Base-by-base conservation (phyloP, 768 basidiomycete genomes). In the Mycena vulgaris region DNA sequence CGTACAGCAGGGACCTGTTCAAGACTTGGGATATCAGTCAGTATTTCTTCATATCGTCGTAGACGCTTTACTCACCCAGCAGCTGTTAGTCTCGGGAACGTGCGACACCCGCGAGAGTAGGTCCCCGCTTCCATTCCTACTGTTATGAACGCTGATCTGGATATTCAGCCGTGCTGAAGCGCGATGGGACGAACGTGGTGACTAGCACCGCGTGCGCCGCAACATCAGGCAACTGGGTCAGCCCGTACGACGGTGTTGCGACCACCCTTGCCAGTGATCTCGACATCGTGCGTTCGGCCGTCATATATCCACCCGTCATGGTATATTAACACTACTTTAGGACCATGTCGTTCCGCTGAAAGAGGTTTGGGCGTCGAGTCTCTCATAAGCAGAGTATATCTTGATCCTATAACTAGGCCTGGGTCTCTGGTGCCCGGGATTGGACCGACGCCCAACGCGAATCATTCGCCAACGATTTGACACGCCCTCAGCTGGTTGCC, bases 271-370 rank as follows among this genome's bases (percentile, higher is more conserved):
- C 85, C 4, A 88, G 86, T 63, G 82, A 84, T 62, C 79, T 89
- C 48, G 87, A 89, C 72, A 89, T 89, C 67, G 87, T 87, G 60
- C 30, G 35, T 14, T 35, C 57, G 37, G 5, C 16, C 13, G 28
- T 51, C 28, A 45, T 23, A 23, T 10, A 2, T 28, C 9, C 9
- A 23, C 14, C 37, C n/a, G 21, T n/a, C 70, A 17, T 52, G 30
- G 27, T 48, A 39, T 23, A 56, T 17, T 64, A 5, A 58, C 25
- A 4, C 37, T 60, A 27, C 48, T 35, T 7, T 27, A 88, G 87
- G 88, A 89, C 69, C 87, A 89, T 65, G 45, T 89, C n/a, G 84
- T 89, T 1, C 87, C 88, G 8, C 77, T 89, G 58, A 89, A 88
- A 71, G 87, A 89, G 78, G 85, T 83, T 27, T 28, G 74, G 16